These are phyloP conservation scores for Hemileccinum impolitum DNA, from an alignment of 768 basidiomycete genomes.

Conservation along the genomic window DNA sequence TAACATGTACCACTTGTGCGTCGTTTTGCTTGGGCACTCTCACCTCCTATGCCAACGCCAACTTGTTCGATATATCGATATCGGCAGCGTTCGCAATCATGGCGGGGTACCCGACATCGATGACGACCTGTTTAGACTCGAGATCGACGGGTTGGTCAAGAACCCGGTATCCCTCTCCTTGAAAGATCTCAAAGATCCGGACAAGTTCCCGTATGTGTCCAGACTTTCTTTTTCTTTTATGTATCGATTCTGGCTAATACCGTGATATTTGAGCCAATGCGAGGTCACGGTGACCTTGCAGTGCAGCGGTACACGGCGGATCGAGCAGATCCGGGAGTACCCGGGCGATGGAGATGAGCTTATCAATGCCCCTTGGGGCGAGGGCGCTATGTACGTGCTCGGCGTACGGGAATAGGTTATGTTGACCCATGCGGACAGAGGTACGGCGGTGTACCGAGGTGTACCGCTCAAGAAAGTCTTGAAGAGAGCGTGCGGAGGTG, in stretches of 20 bases:
- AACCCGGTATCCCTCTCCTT: slow-evolving; percentile 41
- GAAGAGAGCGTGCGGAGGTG: slow-evolving; percentile 50
- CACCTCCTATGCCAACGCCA: no score
- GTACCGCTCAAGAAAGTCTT: slow-evolving; percentile 53
- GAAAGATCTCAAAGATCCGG: slow-evolving; percentile 46
- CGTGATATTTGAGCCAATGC: slow-evolving; percentile 32
- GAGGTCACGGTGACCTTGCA: slow-evolving; percentile 54
- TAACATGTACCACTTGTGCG: slow-evolving; percentile 49
- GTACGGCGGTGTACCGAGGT: slow-evolving; percentile 50
- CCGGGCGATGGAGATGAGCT: slow-evolving; percentile 55
- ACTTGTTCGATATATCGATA: not conserved
- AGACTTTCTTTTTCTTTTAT: not conserved
- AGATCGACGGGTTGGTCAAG: slow-evolving; percentile 51
- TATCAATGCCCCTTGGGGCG: slow-evolving; percentile 51
- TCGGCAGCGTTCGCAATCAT: slow-evolving; percentile 48
- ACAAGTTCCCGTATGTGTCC: slow-evolving; percentile 43
- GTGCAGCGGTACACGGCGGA: slow-evolving; percentile 51
- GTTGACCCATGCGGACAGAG: slow-evolving; percentile 27
- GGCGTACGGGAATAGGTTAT: not conserved
- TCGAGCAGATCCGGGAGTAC: slow-evolving; percentile 50
- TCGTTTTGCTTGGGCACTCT: not conserved
- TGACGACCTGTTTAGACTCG: slow-evolving; percentile 44
- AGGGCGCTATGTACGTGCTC: slow-evolving; percentile 45
- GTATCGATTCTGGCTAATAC: no score
- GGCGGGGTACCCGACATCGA: slow-evolving; percentile 51